Percentiles rank a stretch among this genome's conserved stretches.
Evolutionary conservation across 441 rosid species (phyloP).

Genomic region (Populus hybrid): DNA sequence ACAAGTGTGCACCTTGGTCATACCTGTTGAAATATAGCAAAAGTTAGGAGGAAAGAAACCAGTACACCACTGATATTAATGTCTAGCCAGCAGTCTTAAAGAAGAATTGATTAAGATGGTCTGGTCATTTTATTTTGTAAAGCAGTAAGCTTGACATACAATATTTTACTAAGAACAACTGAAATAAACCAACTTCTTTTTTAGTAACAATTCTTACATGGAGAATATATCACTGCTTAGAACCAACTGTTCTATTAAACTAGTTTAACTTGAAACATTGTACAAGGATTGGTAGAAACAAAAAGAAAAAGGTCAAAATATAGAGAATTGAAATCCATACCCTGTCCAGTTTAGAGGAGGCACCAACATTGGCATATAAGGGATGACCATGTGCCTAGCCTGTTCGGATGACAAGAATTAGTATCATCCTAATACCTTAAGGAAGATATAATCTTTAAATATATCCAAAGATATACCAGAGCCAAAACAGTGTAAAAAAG

Average conservation of each 20-base stretch:
- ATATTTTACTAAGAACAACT: not conserved
- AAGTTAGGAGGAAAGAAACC: constrained; percentile 2
- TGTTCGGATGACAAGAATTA: constrained; percentile 34
- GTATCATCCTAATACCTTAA: constrained; percentile 18
- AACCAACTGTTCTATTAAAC: not conserved
- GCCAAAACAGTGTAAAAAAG: constrained; percentile 1
- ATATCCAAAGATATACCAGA: not conserved
- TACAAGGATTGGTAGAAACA: not conserved
- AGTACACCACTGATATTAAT: constrained; percentile 1
- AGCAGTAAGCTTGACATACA: not conserved
- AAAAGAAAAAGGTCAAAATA: not conserved
- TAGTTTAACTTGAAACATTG: not conserved
- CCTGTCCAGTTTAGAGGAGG: constrained; percentile 93
- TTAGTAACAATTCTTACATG: not conserved
- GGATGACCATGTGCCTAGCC: constrained; percentile 98
- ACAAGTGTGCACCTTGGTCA: constrained; percentile 79
- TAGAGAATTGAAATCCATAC: constrained; percentile 39
- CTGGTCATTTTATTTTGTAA: not conserved
- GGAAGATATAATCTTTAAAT: constrained; percentile 10
- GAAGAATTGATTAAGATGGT: not conserved
- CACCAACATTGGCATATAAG: constrained; percentile 96
- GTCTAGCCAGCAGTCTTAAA: not conserved
- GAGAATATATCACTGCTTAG: not conserved
- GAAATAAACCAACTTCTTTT: not conserved
- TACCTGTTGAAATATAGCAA: constrained; percentile 46